Evolutionary conservation across 192 early-diverging fungal genomes (phyloP).

Genomic region (Backusella tarrabulga): DNA sequence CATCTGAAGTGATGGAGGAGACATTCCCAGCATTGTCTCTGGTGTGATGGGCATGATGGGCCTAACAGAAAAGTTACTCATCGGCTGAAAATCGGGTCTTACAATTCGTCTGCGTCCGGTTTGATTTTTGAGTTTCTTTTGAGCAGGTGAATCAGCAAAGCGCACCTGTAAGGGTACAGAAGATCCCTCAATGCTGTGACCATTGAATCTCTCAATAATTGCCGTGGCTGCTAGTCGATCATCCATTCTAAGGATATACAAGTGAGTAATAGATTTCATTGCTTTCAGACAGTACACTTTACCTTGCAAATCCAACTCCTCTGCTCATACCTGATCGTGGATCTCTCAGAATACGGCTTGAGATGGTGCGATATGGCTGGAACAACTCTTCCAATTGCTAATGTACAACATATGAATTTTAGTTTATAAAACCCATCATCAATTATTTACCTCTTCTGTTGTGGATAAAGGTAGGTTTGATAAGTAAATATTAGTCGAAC

Average conservation of each 20-base stretch:
- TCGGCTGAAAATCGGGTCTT: slow-evolving; percentile 40
- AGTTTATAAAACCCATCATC: neutral
- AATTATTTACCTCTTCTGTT: slow-evolving; percentile 60
- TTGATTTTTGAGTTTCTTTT: slow-evolving; percentile 76
- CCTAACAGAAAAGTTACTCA: slow-evolving; percentile 20
- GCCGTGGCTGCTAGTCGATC: slow-evolving; percentile 65
- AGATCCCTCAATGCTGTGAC: slow-evolving; percentile 54
- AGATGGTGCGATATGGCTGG: slow-evolving; percentile 62
- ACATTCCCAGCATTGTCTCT: slow-evolving; percentile 48
- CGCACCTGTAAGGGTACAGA: slow-evolving; percentile 70
- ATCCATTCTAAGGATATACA: slow-evolving; percentile 46
- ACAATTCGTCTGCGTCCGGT: slow-evolving; percentile 44
- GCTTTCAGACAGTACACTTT: neutral
- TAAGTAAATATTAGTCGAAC: slow-evolving; percentile 81
- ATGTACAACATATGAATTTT: neutral
- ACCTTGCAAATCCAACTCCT: slow-evolving; percentile 81
- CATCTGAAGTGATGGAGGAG: slow-evolving; percentile 17
- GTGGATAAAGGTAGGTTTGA: slow-evolving; percentile 78
- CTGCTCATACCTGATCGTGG: slow-evolving; percentile 58
- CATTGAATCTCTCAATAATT: slow-evolving; percentile 70
- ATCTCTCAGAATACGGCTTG: slow-evolving; percentile 75
- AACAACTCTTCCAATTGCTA: slow-evolving; percentile 64
- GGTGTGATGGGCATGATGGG: slow-evolving; percentile 43
- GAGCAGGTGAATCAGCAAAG: slow-evolving; percentile 76
- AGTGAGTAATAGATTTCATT: neutral